Percentiles rank a stretch among this genome's conserved stretches.
Evolutionary conservation across 495 filamentous ascomycete species (phyloP).

Genomic region (Geoglossum glabrum): DNA sequence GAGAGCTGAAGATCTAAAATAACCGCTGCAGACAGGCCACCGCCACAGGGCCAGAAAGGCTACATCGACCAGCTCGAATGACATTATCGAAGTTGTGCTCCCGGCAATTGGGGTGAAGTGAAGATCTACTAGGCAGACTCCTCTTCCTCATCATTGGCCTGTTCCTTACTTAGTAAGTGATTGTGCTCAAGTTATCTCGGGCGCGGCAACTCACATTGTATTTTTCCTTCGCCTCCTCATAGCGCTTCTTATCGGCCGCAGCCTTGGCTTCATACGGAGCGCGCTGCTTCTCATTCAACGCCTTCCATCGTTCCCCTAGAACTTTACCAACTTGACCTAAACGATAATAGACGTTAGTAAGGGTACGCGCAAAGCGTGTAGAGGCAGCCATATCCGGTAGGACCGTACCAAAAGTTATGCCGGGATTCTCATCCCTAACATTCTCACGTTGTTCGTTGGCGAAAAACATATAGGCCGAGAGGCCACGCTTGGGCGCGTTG

Average conservation of each 20-base stretch:
- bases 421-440: constrained; percentile 94
- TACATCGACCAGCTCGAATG: background rate
- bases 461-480: constrained; percentile 99
- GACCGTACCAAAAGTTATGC: constrained; percentile 77
- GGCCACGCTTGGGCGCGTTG: constrained; percentile 96
- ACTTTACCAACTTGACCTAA: constrained; percentile 90
- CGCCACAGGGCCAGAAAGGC: background rate
- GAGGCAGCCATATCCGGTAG: background rate
- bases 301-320: constrained; percentile 97
- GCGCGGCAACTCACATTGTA: constrained; percentile 46
- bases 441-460: constrained; percentile 97
- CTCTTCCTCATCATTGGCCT: constrained; percentile 1
- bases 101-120: background rate
- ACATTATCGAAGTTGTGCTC: background rate
- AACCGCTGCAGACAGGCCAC: background rate
- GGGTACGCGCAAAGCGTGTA: background rate
- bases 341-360: constrained; percentile 5
- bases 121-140: background rate
- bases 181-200: background rate
- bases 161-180: background rate
- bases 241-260: constrained; percentile 90
- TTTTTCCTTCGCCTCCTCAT: constrained; percentile 86
- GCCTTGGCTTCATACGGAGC: constrained; percentile 91
- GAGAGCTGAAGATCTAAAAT: background rate
- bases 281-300: constrained; percentile 68